A percentile compares a stretch with the other conserved stretches of the same genome.
Evolutionary conservation across 768 basidiomycete species (phyloP).

Genomic region (Boletellus ananiceps): DNA sequence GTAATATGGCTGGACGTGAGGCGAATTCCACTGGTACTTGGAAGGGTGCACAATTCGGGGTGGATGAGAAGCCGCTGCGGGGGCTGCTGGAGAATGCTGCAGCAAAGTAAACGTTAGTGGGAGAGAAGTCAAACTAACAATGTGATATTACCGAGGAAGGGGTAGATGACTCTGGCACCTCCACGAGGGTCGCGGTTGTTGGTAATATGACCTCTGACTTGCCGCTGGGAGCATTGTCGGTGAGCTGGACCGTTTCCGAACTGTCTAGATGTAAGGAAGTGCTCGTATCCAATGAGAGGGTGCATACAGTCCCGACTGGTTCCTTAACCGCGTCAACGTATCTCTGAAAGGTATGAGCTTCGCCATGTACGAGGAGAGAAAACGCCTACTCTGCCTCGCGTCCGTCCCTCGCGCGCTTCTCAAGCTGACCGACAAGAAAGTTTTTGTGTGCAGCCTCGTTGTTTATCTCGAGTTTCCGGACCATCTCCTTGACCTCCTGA

Average conservation of each 20-base stretch:
- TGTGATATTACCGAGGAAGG: slow-evolving; percentile 13
- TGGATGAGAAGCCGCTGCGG: not conserved
- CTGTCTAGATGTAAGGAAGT: slow-evolving; percentile 10
- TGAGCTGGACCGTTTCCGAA: slow-evolving; percentile 11
- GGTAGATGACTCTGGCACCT: slow-evolving; percentile 22
- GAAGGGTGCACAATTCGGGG: slow-evolving; percentile 8
- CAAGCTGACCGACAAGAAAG: slow-evolving; percentile 32
- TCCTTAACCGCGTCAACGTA: slow-evolving; percentile 19
- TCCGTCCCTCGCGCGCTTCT: slow-evolving; percentile 39
- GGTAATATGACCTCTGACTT: slow-evolving; percentile 26
- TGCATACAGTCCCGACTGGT: slow-evolving; percentile 12
- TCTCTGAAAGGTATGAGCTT: slow-evolving; percentile 12
- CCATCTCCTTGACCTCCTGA: slow-evolving; percentile 29
- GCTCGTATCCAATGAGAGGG: not conserved
- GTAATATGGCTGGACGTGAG: not conserved
- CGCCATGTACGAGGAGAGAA: not conserved
- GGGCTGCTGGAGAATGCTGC: slow-evolving; percentile 9
- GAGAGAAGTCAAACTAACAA: not conserved
- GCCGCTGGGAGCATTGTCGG: slow-evolving; percentile 5
- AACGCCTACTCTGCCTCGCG: slow-evolving; percentile 41
- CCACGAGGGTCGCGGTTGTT: slow-evolving; percentile 34
- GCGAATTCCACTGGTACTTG: not conserved
- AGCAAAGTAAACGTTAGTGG: slow-evolving; percentile 8
- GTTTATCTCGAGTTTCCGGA: slow-evolving; percentile 28
- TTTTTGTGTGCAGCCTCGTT: slow-evolving; percentile 41